phyloP scores from a whole-genome alignment of 106 monocot species.

The Amphibolis antarctica region DNA sequence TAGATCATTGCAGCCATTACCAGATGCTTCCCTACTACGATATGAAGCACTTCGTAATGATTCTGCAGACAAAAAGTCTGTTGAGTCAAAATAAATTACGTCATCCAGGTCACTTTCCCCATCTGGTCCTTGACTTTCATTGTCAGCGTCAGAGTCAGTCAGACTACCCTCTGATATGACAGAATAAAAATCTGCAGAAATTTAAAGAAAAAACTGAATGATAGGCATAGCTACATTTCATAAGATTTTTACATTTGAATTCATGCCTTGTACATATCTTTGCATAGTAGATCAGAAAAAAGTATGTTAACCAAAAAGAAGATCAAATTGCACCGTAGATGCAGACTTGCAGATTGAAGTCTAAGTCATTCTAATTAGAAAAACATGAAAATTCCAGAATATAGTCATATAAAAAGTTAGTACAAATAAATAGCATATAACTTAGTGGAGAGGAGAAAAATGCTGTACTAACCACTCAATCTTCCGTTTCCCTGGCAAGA shows the following conservation, averaged over 20 bases:
- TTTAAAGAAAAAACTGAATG: neutral
- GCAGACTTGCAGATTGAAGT: no score
- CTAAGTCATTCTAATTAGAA: no score
- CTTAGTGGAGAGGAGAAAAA: no score
- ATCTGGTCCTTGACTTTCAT: conserved; percentile 80
- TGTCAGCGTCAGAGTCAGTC: conserved; percentile 83
- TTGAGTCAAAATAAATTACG: conserved; percentile 73
- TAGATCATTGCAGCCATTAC: conserved; percentile 27
- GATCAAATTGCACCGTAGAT: no score
- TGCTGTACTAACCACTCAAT: conserved; percentile 62
- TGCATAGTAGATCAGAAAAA: no score
- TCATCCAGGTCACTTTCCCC: conserved; percentile 87
- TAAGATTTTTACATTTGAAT: no score
- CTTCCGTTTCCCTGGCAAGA: conserved; percentile 54
- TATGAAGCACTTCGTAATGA: conserved; percentile 77
- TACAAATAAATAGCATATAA: no score
- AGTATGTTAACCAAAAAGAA: no score
- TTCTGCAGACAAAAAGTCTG: conserved; percentile 73
- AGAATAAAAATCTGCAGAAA: conserved; percentile 86
- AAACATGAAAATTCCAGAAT: no score
- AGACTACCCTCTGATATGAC: conserved; percentile 79
- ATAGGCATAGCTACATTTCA: no score
- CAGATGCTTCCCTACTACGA: conserved; percentile 45
- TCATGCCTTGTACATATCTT: no score
- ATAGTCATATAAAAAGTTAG: no score